Base-by-base conservation (phyloP, 768 basidiomycete genomes). In the Cystobasidium tubakii region DNA sequence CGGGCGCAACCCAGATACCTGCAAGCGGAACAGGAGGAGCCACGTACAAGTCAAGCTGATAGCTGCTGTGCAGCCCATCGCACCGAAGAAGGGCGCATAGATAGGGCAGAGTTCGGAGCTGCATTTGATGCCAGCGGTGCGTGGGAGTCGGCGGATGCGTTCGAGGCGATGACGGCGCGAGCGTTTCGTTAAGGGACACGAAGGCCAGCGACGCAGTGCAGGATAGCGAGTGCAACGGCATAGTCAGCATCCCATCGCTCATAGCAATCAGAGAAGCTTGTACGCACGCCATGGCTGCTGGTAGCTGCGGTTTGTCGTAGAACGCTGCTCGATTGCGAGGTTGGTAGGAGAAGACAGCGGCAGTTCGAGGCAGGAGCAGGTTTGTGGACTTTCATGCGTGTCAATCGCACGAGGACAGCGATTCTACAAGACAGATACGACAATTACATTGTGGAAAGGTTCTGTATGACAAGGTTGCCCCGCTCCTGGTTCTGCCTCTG, bases 21-120 rank as follows among this genome's bases (percentile, higher is more conserved):
- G 43, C 63, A 33, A 64, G 27, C 1, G 36, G 17, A 1, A 15
- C 17, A 60, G 21, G 39, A 36, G n/a, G 34, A 39, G 27, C 42
- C 43, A 82, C 91, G 85, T 80, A 94, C 95, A 94, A 78, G 94
- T 96, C 83, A 99, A 96, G 81, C 95, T 90, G 81, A 98, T 97
- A 76, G 95, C 92, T 80, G 89, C 88, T 72, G 94, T 92, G 85
- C 92, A 95, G 77, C 95, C 92, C 91, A 96, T 92, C 73, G 90
- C 91, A 79, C 92, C 92, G 79, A 99, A 99, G 85, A 97, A 98
- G 77, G 95, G 95, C 66, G 66, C 66, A 53, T 67, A 67, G 39
- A 67, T 43, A 43, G 66, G 66, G 66, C 66, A 67, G 66, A 53
- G 39, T 53, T 67, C 66, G 42, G 66, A 67, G 10, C 39, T 67